Conservation (phyloP, 2,329 filamentous ascomycete species). For the Cytospora paraplurivora region DNA sequence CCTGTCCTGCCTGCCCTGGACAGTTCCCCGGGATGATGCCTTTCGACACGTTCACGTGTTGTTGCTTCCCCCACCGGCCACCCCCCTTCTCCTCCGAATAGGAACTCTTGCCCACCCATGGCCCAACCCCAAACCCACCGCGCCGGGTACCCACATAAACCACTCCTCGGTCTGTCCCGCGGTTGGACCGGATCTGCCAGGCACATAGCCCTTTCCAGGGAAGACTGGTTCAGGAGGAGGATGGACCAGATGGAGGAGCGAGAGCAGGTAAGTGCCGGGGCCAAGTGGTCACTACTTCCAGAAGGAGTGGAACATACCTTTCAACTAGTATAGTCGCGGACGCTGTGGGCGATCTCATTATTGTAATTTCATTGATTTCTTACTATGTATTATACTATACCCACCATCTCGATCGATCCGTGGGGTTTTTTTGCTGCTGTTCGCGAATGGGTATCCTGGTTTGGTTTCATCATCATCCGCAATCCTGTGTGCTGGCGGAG, state of each 20-base stretch:
- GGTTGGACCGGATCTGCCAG: conserved; percentile 22
- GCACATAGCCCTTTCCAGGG: background rate
- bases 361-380: background rate
- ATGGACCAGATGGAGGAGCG: conserved; percentile 3
- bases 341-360: conserved; percentile 8
- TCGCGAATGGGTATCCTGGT: conserved; percentile 21
- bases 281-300: no score
- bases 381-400: conserved; percentile 2
- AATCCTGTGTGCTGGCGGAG: conserved; percentile 13
- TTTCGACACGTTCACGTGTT: conserved; percentile 13
- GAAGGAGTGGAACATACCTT: conserved; percentile 2
- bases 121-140: background rate
- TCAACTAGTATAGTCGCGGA: conserved; percentile 11
- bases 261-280: no score
- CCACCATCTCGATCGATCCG: conserved; percentile 19
- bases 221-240: conserved; percentile 8
- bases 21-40: conserved; percentile 11
- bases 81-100: no score
- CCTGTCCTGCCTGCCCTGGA: no score
- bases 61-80: no score
- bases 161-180: conserved; percentile 26
- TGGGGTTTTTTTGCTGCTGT: conserved; percentile 18
- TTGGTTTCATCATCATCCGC: background rate
- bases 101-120: conserved; percentile 20
- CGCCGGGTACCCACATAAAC: conserved; percentile 18